Evolutionary conservation across 2,329 filamentous ascomycete species (phyloP), one percentile per base, ranked within the genome.

Genomic region (Epichloe sylvatica): DNA sequence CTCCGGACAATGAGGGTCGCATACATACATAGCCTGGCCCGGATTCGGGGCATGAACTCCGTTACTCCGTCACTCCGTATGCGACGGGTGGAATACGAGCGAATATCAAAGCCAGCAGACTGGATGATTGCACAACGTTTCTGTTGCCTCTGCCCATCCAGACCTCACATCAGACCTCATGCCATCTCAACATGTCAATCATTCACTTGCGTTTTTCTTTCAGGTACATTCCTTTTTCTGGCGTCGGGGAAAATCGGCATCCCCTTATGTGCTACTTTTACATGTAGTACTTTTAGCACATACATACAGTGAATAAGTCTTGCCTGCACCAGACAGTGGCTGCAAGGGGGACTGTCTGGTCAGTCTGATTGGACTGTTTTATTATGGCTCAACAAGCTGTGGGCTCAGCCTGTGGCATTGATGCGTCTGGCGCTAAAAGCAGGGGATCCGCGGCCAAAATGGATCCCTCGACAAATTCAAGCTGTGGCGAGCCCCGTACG

Each of bases 291-390:
- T 17, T 17, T 17, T 17, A 17, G 17, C 2, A 17, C 17, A 17
- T 17, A 17, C 17, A 17, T 17, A 17, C 17, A 17, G 17, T 17
- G 17, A 17, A 2, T 17, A 17, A 23, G 25, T 25, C 25, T 25
- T 25, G 25, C 25, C 25, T 25, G 25, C 25, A 25, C 25, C 25
- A 25, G 25, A 25, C 25, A 30, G 30, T 30, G 30, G 30, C 23
- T 0, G 42, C 36, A 40, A 52, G 42, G 53, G 52, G 49, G 53
- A 23, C 30, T 46, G 51, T 33, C 42, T 45, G 33, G 47, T 45
- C 52, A 42, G 49, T 49, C 38, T 56, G 54, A 65, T 65, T 64
- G 61, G 62, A 49, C 54, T 36, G 49, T 50, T 47, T 50, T 47
- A 11, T 45, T 45, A 47, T 57, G 44, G 49, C 30, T 30, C 30